These are phyloP conservation scores for Nitzschia inconspicua DNA, from an alignment of 108 stramenopile species.

Conservation along the genomic window DNA sequence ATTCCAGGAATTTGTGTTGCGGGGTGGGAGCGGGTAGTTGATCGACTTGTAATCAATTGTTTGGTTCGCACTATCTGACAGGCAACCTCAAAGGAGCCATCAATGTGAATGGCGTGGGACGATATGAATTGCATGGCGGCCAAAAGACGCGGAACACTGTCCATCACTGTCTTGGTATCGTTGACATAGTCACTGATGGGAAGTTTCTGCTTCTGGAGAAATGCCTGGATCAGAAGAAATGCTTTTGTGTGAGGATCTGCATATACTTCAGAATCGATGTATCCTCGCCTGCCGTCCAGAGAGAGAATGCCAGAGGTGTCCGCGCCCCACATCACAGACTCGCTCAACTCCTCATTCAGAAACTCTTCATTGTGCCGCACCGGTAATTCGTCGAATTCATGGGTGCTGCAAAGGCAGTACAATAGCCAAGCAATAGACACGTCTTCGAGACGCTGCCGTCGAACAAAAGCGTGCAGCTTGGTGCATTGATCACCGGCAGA, in stretches of 20 bases:
- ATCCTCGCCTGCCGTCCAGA: conserved; percentile 25
- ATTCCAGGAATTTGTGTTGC: conserved; percentile 13
- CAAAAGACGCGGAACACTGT: conserved; percentile 92
- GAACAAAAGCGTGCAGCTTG: conserved; percentile 14
- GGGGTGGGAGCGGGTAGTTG: conserved; percentile 19
- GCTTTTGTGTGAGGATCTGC: conserved; percentile 92
- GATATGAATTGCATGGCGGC: conserved; percentile 95
- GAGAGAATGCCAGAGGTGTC: conserved; percentile 37
- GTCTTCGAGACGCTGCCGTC: conserved; percentile 26
- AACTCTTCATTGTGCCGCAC: conserved; percentile 98
- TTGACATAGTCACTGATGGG: conserved; percentile 98
- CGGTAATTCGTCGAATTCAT: conserved; percentile 96
- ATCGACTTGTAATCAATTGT: conserved; percentile 34
- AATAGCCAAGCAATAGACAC: conserved; percentile 64
- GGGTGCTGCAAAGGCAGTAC: conserved; percentile 65
- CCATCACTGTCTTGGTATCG: conserved; percentile 93
- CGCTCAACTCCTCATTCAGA: conserved; percentile 90
- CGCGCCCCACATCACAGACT: conserved; percentile 77
- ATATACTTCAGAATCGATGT: conserved; percentile 56
- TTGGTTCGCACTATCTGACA: conserved; percentile 35
- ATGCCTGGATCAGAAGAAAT: conserved; percentile 92
- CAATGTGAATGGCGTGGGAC: conserved; percentile 42
- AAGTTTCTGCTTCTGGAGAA: conserved; percentile 71
- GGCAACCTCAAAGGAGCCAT: conserved; percentile 61
- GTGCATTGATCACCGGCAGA: background rate